Conservation (phyloP, 192 early-diverging fungal species). For the Entomortierella beljakovae region DNA sequence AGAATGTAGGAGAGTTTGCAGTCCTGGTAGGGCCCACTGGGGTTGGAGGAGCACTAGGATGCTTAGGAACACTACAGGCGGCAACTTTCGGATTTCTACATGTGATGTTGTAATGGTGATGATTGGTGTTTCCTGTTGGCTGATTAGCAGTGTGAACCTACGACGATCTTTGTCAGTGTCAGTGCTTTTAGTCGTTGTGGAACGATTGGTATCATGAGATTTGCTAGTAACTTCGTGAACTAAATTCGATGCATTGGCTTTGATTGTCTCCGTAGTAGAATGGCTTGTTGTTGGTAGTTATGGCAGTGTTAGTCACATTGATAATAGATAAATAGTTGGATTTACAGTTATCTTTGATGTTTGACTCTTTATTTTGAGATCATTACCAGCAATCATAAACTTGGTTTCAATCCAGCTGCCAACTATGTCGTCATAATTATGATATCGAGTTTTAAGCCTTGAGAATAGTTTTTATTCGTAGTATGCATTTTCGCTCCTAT, state of each 20-base stretch:
- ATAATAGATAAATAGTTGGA: too few species aligned
- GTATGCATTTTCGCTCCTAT: slow-evolving; percentile 7
- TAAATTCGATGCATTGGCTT: slow-evolving; percentile 29
- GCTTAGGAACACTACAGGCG: not conserved
- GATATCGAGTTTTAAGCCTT: too few species aligned
- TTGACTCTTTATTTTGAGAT: too few species aligned
- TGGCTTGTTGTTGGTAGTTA: slow-evolving; percentile 20
- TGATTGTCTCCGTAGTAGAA: slow-evolving; percentile 30
- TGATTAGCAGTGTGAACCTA: too few species aligned
- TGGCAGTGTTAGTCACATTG: not conserved
- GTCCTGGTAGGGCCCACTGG: slow-evolving; percentile 36
- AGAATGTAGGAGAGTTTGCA: slow-evolving; percentile 16
- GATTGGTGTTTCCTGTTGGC: too few species aligned
- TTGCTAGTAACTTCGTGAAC: slow-evolving; percentile 33
- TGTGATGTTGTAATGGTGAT: too few species aligned
- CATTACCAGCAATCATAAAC: too few species aligned
- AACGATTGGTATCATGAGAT: slow-evolving; percentile 2
- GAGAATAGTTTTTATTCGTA: too few species aligned
- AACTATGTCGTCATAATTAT: too few species aligned
- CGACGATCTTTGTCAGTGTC: not conserved
- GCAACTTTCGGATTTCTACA: too few species aligned
- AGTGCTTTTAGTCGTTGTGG: not conserved
- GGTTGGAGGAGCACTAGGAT: not conserved
- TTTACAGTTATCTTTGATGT: too few species aligned
- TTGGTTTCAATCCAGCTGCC: too few species aligned